phyloP scores from a whole-genome alignment of 73 alveolate genomes.

The Paramecium sexaurelia region DNA sequence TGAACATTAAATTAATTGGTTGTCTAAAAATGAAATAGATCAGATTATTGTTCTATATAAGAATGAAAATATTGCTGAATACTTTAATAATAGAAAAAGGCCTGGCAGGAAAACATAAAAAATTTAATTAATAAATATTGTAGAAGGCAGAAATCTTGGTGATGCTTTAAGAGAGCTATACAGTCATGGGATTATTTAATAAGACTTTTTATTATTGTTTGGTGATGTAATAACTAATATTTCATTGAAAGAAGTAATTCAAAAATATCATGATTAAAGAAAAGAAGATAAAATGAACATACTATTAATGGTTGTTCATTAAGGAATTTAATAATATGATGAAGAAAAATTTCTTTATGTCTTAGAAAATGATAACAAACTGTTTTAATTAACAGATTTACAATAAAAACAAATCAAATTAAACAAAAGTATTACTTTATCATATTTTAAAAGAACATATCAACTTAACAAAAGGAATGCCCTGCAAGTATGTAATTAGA shows the following conservation, averaged over 20 bases:
- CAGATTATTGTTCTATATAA: background rate
- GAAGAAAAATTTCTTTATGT: constrained; percentile 58
- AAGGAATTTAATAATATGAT: constrained; percentile 37
- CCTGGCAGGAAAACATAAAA: background rate
- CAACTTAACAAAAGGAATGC: constrained; percentile 47
- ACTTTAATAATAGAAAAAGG: background rate
- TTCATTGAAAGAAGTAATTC: background rate
- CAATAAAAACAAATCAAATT: background rate
- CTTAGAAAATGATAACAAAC: background rate
- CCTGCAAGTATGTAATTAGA: background rate
- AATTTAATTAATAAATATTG: background rate
- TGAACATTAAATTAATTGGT: background rate
- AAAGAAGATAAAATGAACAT: constrained; percentile 45
- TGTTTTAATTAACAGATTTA: constrained; percentile 17
- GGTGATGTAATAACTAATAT: constrained; percentile 66
- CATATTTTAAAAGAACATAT: background rate
- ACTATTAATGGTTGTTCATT: constrained; percentile 15
- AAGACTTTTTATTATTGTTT: constrained; percentile 52
- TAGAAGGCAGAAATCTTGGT: constrained; percentile 29
- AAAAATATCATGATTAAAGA: constrained; percentile 44
- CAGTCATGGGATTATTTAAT: constrained; percentile 23
- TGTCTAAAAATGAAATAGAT: background rate
- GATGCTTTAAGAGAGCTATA: constrained; percentile 66
- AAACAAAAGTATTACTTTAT: background rate
- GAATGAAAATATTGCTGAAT: background rate